phyloP scores from a whole-genome alignment of 1,284 basidiomycete species.

The Trametes polyzona region DNA sequence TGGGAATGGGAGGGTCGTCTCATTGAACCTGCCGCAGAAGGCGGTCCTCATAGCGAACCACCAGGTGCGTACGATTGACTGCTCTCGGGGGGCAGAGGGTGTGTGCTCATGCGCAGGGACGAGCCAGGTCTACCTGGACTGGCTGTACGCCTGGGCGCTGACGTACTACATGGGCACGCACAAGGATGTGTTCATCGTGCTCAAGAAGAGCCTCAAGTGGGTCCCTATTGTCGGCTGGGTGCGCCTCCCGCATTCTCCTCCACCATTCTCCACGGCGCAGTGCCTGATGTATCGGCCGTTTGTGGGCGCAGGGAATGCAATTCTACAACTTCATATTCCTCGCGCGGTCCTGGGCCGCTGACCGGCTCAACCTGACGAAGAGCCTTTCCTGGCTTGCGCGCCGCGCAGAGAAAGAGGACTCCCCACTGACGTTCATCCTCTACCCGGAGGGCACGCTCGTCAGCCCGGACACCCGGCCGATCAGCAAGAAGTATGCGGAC shows the following conservation, averaged over 20 bases:
- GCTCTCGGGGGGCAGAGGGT: too few relatives aligned
- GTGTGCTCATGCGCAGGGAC: background rate
- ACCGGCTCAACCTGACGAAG: conserved; percentile 65
- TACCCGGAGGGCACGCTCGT: conserved; percentile 95
- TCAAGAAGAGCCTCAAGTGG: conserved; percentile 90
- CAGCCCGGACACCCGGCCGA: conserved; percentile 79
- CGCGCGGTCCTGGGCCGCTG: conserved; percentile 85
- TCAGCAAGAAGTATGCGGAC: conserved; percentile 84
- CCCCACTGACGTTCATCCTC: conserved; percentile 81
- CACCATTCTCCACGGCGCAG: background rate
- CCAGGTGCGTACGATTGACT: conserved; percentile 53
- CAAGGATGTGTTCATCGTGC: conserved; percentile 81
- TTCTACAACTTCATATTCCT: conserved; percentile 92
- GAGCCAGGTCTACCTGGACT: conserved; percentile 82
- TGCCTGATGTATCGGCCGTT: background rate
- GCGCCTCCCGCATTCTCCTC: conserved; percentile 33
- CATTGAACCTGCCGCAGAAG: conserved; percentile 75
- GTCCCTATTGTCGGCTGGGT: conserved; percentile 90
- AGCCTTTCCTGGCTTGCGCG: conserved; percentile 62
- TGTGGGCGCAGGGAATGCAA: conserved; percentile 74
- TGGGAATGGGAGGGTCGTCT: conserved; percentile 56
- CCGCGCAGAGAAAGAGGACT: conserved; percentile 63
- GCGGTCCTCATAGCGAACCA: conserved; percentile 84
- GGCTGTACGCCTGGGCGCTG: conserved; percentile 92
- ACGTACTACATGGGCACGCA: conserved; percentile 78